Conservation (phyloP, 2,329 filamentous ascomycete species). For the Penicillium sp. region DNA sequence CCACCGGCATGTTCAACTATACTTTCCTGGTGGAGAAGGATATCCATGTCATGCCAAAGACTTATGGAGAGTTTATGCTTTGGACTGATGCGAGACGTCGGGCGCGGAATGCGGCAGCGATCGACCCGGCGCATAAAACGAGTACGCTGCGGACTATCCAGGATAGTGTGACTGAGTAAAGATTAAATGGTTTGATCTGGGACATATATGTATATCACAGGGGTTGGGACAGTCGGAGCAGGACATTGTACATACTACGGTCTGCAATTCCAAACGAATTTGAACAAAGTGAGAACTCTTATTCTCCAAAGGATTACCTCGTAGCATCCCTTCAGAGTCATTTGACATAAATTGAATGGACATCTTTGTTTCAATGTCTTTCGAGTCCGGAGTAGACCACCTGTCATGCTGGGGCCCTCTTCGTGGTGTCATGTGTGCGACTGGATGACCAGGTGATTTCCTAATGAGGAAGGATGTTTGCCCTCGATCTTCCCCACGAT, state of each 20-base stretch:
- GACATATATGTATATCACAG: not conserved
- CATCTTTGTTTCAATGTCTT: no score
- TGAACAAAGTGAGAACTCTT: not conserved
- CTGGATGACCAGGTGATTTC: not conserved
- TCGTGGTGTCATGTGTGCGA: no score
- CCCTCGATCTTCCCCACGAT: not conserved
- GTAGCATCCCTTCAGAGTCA: no score
- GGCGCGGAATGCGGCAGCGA: conserved; percentile 56
- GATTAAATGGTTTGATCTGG: conserved; percentile 34
- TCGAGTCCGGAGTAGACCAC: no score
- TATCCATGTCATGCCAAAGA: conserved; percentile 67
- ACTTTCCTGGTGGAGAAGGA: conserved; percentile 69
- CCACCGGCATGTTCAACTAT: conserved; percentile 76
- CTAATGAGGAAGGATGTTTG: not conserved
- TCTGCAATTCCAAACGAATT: not conserved
- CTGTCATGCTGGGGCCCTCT: no score
- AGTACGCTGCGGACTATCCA: conserved; percentile 40
- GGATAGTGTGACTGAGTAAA: conserved; percentile 47
- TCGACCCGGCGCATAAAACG: conserved; percentile 39
- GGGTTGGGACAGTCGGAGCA: not conserved
- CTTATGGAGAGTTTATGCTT: conserved; percentile 67
- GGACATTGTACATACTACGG: not conserved
- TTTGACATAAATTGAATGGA: no score
- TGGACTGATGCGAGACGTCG: conserved; percentile 64
- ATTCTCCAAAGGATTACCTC: no score